phyloP scores from a whole-genome alignment of 1,284 basidiomycete genomes.

The Ustilago bromivora region DNA sequence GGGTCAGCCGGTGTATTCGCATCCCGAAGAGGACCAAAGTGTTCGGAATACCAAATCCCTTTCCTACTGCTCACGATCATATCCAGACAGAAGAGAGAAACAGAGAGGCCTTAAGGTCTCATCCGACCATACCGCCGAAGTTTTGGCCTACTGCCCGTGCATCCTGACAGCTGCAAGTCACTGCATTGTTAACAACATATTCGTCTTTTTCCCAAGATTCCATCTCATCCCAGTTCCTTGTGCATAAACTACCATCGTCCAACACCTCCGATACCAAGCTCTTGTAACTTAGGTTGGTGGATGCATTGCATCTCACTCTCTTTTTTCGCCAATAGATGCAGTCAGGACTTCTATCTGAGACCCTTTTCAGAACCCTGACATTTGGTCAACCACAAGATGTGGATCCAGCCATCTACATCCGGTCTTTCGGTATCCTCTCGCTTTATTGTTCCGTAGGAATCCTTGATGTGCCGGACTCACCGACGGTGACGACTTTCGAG shows the following conservation, averaged over 20 bases:
- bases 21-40: background rate
- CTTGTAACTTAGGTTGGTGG: background rate
- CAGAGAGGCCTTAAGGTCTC: background rate
- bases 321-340: background rate
- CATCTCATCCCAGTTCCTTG: background rate
- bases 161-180: conserved; percentile 1
- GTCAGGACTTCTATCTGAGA: background rate
- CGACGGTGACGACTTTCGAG: background rate
- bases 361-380: background rate
- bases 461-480: background rate
- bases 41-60: background rate
- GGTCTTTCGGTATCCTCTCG: background rate
- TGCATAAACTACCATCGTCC: conserved; percentile 4
- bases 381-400: no score
- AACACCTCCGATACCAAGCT: background rate
- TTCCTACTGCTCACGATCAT: background rate
- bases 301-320: background rate
- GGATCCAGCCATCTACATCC: background rate
- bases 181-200: background rate
- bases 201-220: background rate
- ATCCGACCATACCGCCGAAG: background rate
- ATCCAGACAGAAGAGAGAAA: background rate
- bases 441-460: background rate
- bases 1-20: background rate
- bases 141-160: background rate